A percentile compares a stretch with the other conserved stretches of the same genome.
Conservation (phyloP, 1,139 yeast species). For the Magnusiomyces clavatus region DNA sequence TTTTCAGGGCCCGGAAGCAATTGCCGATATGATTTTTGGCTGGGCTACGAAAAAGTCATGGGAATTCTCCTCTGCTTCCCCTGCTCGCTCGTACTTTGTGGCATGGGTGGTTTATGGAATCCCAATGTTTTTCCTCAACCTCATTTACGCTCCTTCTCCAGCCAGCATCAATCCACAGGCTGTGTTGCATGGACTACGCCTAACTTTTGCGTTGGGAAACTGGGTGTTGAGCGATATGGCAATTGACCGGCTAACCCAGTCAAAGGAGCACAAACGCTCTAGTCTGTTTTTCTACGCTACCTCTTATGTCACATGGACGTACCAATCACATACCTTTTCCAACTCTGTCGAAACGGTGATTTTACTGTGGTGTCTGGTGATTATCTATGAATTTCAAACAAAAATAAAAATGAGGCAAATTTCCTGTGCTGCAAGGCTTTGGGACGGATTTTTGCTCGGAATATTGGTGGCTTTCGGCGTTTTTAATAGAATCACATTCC, state of each 20-base stretch:
- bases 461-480: slow-evolving; percentile 53
- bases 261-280: slow-evolving; percentile 57
- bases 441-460: slow-evolving; percentile 42
- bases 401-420: slow-evolving; percentile 16
- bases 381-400: slow-evolving; percentile 30
- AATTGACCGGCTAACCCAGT: slow-evolving; percentile 41
- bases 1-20: slow-evolving; percentile 76
- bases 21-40: slow-evolving; percentile 44
- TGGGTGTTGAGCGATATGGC: slow-evolving; percentile 53
- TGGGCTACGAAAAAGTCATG: slow-evolving; percentile 61
- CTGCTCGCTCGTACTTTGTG: slow-evolving; percentile 71
- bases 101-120: slow-evolving; percentile 57
- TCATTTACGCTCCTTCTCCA: slow-evolving; percentile 13
- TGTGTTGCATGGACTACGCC: slow-evolving; percentile 52
- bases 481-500: slow-evolving; percentile 80
- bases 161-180: slow-evolving; percentile 26
- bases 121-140: slow-evolving; percentile 40
- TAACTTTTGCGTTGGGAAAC: slow-evolving; percentile 48
- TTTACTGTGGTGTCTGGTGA: slow-evolving; percentile 47
- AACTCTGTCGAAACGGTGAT: slow-evolving; percentile 76
- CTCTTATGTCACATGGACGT: slow-evolving; percentile 70
- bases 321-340: slow-evolving; percentile 83
- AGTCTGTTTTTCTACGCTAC: slow-evolving; percentile 61
- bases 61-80: slow-evolving; percentile 60
- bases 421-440: slow-evolving; percentile 23